Evolutionary conservation across 345 rosid genomes (phyloP), one percentile per base, ranked within the genome.

Genomic region (Murraya koenigii): DNA sequence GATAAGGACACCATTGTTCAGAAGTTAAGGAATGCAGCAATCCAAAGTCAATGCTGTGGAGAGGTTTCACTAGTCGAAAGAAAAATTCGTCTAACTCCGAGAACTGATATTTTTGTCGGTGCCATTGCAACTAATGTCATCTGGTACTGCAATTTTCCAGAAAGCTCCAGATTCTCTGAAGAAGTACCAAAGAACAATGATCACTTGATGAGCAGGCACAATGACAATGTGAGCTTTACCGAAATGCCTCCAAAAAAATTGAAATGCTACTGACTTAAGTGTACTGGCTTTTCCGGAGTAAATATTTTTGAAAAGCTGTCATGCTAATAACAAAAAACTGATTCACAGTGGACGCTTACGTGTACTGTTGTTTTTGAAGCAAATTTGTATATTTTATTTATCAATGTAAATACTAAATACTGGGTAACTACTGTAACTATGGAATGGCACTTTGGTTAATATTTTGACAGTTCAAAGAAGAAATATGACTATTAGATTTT

Each of bases 101-200:
- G 63, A 77, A 76, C 71, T 64, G 67, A 59, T 28, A 39, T 52
- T 22, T 30, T 73, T 17, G 67, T 59, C 15, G 74, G 60, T 49
- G 85, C 85, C 33, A 55, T 86, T 47, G 85, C 76, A 15, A 84
- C 88, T 36, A 81, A 83, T 77, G 58, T 84, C 25, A 17, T 73
- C 32, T 13, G 41, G 58, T 58, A 54, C 35, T 30, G 22, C 25
- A 52, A 20, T 28, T 66, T 17, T 26, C 28, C 17, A 4, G 59
- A 55, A 58, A 33, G n/a, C 65, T 56, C 54, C 64, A 11, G 6
- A 13, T 35, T 72, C 47, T 22, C 25, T n/a, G n/a, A n/a, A 33
- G 52, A 36, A n/a, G 36, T 35, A 13, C 52, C 32, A 55, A 33
- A n/a, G 49, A 55, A 33, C 22, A 36, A 72, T 32, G 49, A 33